A percentile compares a stretch with the other conserved stretches of the same genome.
Conservation (phyloP, 164 flowering plant genomes). For the Vitis riparia region DNA sequence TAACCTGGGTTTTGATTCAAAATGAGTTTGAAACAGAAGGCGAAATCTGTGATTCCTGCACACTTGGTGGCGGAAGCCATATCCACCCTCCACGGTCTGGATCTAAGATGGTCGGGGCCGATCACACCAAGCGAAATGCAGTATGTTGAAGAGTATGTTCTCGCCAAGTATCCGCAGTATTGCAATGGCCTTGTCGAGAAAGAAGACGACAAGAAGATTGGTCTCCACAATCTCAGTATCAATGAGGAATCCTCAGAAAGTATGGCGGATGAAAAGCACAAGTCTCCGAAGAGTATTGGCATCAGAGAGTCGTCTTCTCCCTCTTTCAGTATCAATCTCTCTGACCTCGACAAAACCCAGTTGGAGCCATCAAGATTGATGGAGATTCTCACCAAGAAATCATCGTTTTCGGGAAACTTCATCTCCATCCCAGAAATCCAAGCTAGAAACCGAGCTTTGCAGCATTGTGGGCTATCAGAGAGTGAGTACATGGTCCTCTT, state of each 20-base stretch:
- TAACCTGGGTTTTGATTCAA: no score
- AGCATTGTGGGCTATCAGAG: slow-evolving; percentile 12
- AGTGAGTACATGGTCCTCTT: slow-evolving; percentile 9
- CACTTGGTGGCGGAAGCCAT: slow-evolving; percentile 65
- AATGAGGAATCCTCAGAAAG: slow-evolving; percentile 3
- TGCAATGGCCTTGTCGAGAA: slow-evolving; percentile 9
- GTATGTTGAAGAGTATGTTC: slow-evolving; percentile 54
- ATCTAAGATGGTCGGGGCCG: slow-evolving; percentile 63
- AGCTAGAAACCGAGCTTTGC: slow-evolving; percentile 10
- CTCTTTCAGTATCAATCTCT: neutral
- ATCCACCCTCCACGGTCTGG: slow-evolving; percentile 32
- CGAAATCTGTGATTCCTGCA: slow-evolving; percentile 51
- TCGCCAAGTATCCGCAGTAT: slow-evolving; percentile 19
- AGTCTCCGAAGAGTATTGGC: neutral
- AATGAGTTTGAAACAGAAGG: slow-evolving; percentile 30
- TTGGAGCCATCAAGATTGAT: slow-evolving; percentile 12
- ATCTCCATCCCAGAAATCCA: slow-evolving; percentile 22
- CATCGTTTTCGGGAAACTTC: slow-evolving; percentile 13
- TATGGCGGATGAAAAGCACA: neutral
- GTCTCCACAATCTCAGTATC: neutral
- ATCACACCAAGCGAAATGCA: slow-evolving; percentile 59
- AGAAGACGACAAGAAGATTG: neutral
- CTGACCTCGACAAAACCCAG: slow-evolving; percentile 14
- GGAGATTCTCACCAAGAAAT: slow-evolving; percentile 15
- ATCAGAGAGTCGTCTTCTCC: neutral